Percentiles rank a stretch among this genome's conserved stretches.
Conservation (phyloP, 768 basidiomycete genomes). For the Phanerodontia chrysosporium region DNA sequence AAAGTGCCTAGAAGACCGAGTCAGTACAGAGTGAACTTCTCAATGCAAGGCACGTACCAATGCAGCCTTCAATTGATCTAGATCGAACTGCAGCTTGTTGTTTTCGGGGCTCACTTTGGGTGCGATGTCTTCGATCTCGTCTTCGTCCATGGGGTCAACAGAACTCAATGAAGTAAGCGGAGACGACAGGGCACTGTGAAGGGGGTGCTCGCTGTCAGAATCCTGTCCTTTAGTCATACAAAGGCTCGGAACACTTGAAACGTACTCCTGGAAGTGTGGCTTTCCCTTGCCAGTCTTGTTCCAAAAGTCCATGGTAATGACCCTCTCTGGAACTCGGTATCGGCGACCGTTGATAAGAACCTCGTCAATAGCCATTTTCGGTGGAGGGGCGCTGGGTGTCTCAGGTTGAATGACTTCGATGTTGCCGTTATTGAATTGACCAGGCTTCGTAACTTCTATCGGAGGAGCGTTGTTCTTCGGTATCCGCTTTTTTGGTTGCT, state of each 20-base stretch:
- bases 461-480: conserved; percentile 64
- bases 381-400: conserved; percentile 24
- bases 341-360: conserved; percentile 84
- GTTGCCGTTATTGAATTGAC: conserved; percentile 86
- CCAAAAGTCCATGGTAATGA: conserved; percentile 96
- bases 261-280: conserved; percentile 37
- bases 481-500: conserved; percentile 79
- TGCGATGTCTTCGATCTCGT: conserved; percentile 44
- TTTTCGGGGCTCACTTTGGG: conserved; percentile 8
- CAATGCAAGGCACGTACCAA: conserved; percentile 38
- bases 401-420: conserved; percentile 81
- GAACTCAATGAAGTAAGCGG: conserved; percentile 74
- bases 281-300: conserved; percentile 58
- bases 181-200: conserved; percentile 56
- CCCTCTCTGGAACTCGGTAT: conserved; percentile 88
- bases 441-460: conserved; percentile 71
- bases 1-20: not conserved
- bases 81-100: conserved; percentile 19
- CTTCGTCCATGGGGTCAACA: conserved; percentile 48
- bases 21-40: not conserved
- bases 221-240: not conserved
- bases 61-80: conserved; percentile 56
- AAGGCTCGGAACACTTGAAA: conserved; percentile 1
- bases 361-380: conserved; percentile 67
- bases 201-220: conserved; percentile 21